Evolutionary conservation across 495 filamentous ascomycete genomes (phyloP).

Genomic region (Sabuloglossum arenarium): DNA sequence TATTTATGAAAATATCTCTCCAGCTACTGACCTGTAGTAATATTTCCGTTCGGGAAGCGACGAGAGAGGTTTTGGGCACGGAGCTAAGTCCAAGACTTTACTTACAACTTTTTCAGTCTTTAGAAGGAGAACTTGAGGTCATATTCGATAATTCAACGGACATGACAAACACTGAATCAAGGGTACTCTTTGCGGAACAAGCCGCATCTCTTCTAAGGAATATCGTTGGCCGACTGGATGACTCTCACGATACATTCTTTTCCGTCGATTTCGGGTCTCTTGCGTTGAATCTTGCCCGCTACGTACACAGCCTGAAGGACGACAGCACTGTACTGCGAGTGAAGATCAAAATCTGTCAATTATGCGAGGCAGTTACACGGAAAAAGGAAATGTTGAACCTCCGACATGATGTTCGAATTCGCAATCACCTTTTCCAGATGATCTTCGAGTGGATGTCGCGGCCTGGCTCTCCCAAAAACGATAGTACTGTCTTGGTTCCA

Average conservation of each 20-base stretch:
- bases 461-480: conserved; percentile 22
- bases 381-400: conserved; percentile 46
- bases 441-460: conserved; percentile 43
- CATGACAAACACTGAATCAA: conserved; percentile 26
- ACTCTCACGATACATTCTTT: conserved; percentile 34
- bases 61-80: conserved; percentile 36
- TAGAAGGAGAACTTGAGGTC: conserved; percentile 37
- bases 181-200: conserved; percentile 42
- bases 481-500: conserved; percentile 3
- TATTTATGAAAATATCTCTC: conserved; percentile 37
- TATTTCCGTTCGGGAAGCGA: conserved; percentile 38
- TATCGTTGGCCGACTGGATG: conserved; percentile 37
- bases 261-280: conserved; percentile 36
- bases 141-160: conserved; percentile 32
- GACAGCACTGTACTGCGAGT: conserved; percentile 31
- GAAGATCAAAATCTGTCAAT: conserved; percentile 43
- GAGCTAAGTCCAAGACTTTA: conserved; percentile 38
- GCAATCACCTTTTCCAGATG: conserved; percentile 41
- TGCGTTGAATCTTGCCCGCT: conserved; percentile 37
- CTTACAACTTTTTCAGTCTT: conserved; percentile 34
- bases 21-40: conserved; percentile 39
- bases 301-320: conserved; percentile 28
- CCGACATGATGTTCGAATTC: conserved; percentile 39
- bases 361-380: conserved; percentile 39
- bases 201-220: conserved; percentile 37